These are phyloP conservation scores for Mycena amicta DNA, from an alignment of 768 basidiomycete genomes.

Conservation along the genomic window DNA sequence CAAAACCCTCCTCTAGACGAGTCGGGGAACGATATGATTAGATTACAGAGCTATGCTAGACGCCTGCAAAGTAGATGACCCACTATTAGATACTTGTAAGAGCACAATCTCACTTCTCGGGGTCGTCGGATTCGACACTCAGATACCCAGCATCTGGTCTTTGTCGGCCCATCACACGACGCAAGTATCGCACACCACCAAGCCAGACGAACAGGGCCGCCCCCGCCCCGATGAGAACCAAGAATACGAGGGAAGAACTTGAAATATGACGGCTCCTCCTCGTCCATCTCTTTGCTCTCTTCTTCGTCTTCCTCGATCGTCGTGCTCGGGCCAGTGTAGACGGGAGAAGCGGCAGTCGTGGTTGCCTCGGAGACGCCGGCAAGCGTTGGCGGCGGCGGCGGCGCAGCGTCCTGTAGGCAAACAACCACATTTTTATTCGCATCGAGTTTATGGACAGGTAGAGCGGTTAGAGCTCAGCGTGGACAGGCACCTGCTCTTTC, in stretches of 20 bases:
- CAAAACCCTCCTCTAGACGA: too few relatives aligned
- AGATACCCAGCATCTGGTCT: constrained; percentile 42
- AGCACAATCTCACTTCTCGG: constrained; percentile 55
- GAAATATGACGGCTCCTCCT: constrained; percentile 25
- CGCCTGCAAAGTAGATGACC: constrained; percentile 2
- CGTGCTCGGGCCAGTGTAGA: constrained; percentile 14
- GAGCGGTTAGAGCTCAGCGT: constrained; percentile 85
- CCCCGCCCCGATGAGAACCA: constrained; percentile 48
- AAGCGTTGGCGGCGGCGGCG: constrained; percentile 5
- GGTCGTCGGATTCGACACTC: constrained; percentile 50
- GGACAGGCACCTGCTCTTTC: constrained; percentile 85
- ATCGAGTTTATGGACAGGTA: constrained; percentile 39
- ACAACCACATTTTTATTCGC: constrained; percentile 55
- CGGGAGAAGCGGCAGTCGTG: constrained; percentile 6
- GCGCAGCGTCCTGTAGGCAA: constrained; percentile 47
- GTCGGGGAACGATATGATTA: too few relatives aligned
- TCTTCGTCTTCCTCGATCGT: constrained; percentile 22
- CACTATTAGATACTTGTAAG: too few relatives aligned
- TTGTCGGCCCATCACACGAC: constrained; percentile 42
- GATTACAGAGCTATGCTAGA: background rate
- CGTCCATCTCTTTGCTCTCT: constrained; percentile 8
- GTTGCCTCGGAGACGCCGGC: constrained; percentile 5
- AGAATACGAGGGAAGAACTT: constrained; percentile 34
- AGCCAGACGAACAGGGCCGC: constrained; percentile 51
- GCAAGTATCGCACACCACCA: constrained; percentile 52